phyloP scores from a whole-genome alignment of 228 moss, liverwort and hornwort species.

The Sphagnum fallax region DNA sequence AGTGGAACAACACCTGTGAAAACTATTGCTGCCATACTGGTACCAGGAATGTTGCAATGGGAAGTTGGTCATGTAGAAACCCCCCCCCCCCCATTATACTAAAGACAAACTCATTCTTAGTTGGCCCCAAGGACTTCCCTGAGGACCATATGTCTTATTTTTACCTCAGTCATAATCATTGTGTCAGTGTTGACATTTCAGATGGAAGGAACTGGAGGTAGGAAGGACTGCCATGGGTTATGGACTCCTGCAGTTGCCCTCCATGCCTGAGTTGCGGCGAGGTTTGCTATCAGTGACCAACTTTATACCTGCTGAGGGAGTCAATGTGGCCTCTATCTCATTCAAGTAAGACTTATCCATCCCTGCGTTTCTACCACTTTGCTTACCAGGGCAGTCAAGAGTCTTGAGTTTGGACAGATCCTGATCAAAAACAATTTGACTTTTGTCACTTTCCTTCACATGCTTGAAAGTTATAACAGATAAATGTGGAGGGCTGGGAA shows the following conservation, averaged over 20 bases:
- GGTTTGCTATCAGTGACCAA: slow-evolving; percentile 64
- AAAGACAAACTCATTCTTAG: too few species aligned
- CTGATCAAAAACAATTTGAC: not conserved
- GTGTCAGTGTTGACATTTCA: not conserved
- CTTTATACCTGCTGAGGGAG: slow-evolving; percentile 63
- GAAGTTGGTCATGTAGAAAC: too few species aligned
- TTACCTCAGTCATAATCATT: too few species aligned
- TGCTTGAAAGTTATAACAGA: not conserved
- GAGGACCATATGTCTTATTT: too few species aligned
- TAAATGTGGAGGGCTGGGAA: not conserved
- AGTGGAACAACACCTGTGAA: too few species aligned
- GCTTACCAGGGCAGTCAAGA: too few species aligned
- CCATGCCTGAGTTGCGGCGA: slow-evolving; percentile 94
- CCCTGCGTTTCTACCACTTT: not conserved
- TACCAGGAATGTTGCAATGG: too few species aligned
- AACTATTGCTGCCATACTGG: too few species aligned
- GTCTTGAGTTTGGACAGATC: not conserved
- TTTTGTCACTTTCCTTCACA: not conserved
- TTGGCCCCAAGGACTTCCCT: too few species aligned
- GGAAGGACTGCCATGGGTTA: slow-evolving; percentile 93
- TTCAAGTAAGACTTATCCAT: slow-evolving; percentile 49
- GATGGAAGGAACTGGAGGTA: slow-evolving; percentile 92
- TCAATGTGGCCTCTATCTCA: slow-evolving; percentile 52
- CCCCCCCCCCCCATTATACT: too few species aligned
- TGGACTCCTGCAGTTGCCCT: slow-evolving; percentile 85